Conservation (phyloP, 2,329 filamentous ascomycete species). For the Tolypocladium tropicale region DNA sequence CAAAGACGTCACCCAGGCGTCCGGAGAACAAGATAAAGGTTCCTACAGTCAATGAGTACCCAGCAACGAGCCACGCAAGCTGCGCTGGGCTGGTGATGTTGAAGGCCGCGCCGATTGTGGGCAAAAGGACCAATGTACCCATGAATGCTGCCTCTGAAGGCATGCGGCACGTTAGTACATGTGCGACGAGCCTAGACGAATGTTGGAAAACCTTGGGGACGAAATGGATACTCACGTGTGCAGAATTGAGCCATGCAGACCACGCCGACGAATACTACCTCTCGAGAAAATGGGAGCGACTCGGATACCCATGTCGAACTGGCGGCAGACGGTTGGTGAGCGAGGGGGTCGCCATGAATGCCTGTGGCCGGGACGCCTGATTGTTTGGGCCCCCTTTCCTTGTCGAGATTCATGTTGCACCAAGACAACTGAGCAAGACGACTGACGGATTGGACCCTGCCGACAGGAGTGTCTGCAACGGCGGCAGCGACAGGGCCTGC, state of each 20-base stretch:
- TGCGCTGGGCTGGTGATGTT: constrained; percentile 28
- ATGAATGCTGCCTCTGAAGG: constrained; percentile 21
- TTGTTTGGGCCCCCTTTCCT: not conserved
- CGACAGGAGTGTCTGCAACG: not conserved
- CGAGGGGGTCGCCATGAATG: not conserved
- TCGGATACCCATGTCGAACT: constrained; percentile 11
- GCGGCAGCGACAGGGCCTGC: not conserved
- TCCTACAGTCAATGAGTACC: constrained; percentile 44
- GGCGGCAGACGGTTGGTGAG: not conserved
- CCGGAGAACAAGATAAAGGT: constrained; percentile 49
- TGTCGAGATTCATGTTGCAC: not conserved
- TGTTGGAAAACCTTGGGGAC: too few species aligned
- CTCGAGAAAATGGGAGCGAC: constrained; percentile 14
- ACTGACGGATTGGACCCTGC: not conserved
- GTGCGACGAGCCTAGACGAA: not conserved
- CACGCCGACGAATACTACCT: constrained; percentile 27
- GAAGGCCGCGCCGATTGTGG: constrained; percentile 37
- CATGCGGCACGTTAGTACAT: not conserved
- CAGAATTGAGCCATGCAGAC: constrained; percentile 36
- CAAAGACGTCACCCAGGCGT: constrained; percentile 46
- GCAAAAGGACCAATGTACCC: constrained; percentile 32
- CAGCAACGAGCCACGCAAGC: constrained; percentile 47
- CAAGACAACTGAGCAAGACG: not conserved
- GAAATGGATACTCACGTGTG: constrained; percentile 14
- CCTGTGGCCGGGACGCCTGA: not conserved